Percentiles rank a stretch among this genome's conserved stretches.
Evolutionary conservation across 345 rosid species (phyloP).

Genomic region (Erodium maritimum): DNA sequence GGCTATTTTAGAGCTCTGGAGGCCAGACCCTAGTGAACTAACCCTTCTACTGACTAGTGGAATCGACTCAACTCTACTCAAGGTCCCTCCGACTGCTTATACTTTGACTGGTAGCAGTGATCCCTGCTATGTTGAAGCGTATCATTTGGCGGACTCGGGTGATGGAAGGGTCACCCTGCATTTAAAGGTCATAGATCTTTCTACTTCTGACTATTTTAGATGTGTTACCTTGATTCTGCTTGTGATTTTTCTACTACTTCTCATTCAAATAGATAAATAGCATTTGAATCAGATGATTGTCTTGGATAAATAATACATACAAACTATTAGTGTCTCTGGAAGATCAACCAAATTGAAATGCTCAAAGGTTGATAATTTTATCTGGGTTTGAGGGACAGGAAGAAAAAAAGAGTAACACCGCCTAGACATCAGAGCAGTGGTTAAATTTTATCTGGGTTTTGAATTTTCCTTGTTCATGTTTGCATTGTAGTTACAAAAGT

Average conservation of each 20-base stretch:
- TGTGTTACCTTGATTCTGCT: not conserved
- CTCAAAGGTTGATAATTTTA: not conserved
- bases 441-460: too few species aligned
- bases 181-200: constrained; percentile 46
- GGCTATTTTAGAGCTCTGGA: constrained; percentile 98
- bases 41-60: constrained; percentile 71
- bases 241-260: not conserved
- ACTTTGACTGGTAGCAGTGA: constrained; percentile 92
- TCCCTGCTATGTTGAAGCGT: constrained; percentile 94
- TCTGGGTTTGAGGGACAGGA: not conserved
- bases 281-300: not conserved
- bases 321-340: not conserved
- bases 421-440: too few species aligned
- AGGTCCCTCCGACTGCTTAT: constrained; percentile 65
- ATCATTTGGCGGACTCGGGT: constrained; percentile 91
- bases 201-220: not conserved
- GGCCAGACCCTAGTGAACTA: constrained; percentile 85
- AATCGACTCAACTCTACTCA: constrained; percentile 55
- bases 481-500: not conserved
- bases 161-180: constrained; percentile 92
- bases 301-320: not conserved
- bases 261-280: too few species aligned
- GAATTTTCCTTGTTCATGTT: not conserved
- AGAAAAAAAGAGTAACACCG: not conserved
- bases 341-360: not conserved